Evolutionary conservation across 2,329 filamentous ascomycete genomes (phyloP).

Genomic region (Daldinia sp.): DNA sequence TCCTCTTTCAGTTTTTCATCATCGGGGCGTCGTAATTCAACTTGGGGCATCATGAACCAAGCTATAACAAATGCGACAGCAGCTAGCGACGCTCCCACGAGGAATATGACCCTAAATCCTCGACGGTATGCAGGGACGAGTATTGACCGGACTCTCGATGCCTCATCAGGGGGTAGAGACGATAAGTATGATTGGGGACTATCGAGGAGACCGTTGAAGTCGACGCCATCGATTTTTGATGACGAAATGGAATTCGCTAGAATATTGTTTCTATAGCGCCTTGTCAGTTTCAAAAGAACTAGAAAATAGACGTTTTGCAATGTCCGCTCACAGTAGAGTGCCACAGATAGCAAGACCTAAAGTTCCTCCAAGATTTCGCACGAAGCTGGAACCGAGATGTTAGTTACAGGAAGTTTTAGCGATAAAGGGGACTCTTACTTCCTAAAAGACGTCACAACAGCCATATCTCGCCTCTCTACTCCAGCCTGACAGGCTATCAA

Average conservation of each 20-base stretch:
- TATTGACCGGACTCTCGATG: constrained; percentile 43
- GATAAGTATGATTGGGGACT: constrained; percentile 48
- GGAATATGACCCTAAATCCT: constrained; percentile 52
- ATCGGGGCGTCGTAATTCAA: constrained; percentile 50
- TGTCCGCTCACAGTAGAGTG: constrained; percentile 47
- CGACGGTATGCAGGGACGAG: constrained; percentile 50
- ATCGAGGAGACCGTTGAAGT: constrained; percentile 43
- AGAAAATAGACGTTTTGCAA: background rate
- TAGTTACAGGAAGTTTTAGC: background rate
- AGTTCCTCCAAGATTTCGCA: constrained; percentile 52
- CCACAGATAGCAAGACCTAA: constrained; percentile 52
- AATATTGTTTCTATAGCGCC: constrained; percentile 49
- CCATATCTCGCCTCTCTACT: constrained; percentile 58
- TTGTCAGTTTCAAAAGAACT: background rate
- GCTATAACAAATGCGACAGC: constrained; percentile 50
- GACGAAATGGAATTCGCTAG: constrained; percentile 44
- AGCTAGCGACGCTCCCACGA: constrained; percentile 49
- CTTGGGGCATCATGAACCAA: constrained; percentile 52
- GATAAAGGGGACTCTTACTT: constrained; percentile 46
- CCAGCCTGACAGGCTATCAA: constrained; percentile 64
- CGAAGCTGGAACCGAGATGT: constrained; percentile 44
- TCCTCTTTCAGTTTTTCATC: constrained; percentile 45
- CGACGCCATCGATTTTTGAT: constrained; percentile 37
- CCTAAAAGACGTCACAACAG: constrained; percentile 54
- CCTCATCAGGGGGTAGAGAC: constrained; percentile 42